Percentiles rank a stretch among this genome's conserved stretches.
phyloP scores from a whole-genome alignment of 2,329 filamentous ascomycete genomes.

The Neonectria ditissima region DNA sequence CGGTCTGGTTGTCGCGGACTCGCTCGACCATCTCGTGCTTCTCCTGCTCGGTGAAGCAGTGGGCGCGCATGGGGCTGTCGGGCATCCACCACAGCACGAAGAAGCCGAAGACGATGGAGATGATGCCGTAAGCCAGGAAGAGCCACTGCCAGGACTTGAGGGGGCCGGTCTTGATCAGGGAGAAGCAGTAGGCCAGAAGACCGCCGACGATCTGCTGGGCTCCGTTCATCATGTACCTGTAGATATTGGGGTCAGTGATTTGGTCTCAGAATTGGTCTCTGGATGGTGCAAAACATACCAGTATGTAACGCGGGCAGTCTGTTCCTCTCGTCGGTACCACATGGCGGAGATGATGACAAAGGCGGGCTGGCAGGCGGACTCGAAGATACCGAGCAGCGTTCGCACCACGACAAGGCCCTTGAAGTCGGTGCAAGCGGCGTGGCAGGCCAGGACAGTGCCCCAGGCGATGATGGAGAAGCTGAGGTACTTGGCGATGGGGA shows the following conservation, averaged over 20 bases:
- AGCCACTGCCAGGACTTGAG: conserved; percentile 76
- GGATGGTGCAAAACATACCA: conserved; percentile 62
- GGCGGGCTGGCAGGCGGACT: conserved; percentile 75
- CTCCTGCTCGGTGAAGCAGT: conserved; percentile 74
- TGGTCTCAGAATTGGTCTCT: neutral
- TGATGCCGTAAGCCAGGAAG: conserved; percentile 73
- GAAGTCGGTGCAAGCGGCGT: conserved; percentile 72
- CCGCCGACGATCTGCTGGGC: conserved; percentile 79
- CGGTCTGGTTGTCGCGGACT: conserved; percentile 70
- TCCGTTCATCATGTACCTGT: conserved; percentile 79
- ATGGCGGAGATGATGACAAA: conserved; percentile 76
- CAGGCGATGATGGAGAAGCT: conserved; percentile 73
- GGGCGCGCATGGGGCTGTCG: conserved; percentile 77
- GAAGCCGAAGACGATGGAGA: conserved; percentile 72
- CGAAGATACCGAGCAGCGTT: conserved; percentile 77
- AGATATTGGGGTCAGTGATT: neutral
- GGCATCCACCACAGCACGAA: conserved; percentile 75
- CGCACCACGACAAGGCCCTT: conserved; percentile 69
- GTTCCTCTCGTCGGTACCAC: conserved; percentile 79
- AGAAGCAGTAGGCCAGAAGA: conserved; percentile 74
- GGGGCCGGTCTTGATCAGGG: conserved; percentile 62
- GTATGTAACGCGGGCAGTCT: conserved; percentile 74
- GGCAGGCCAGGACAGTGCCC: conserved; percentile 70
- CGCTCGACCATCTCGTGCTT: conserved; percentile 73
- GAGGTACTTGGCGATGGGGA: conserved; percentile 76